Conservation (phyloP, 495 filamentous ascomycete species). For the Massariosphaeria phaeospora region DNA sequence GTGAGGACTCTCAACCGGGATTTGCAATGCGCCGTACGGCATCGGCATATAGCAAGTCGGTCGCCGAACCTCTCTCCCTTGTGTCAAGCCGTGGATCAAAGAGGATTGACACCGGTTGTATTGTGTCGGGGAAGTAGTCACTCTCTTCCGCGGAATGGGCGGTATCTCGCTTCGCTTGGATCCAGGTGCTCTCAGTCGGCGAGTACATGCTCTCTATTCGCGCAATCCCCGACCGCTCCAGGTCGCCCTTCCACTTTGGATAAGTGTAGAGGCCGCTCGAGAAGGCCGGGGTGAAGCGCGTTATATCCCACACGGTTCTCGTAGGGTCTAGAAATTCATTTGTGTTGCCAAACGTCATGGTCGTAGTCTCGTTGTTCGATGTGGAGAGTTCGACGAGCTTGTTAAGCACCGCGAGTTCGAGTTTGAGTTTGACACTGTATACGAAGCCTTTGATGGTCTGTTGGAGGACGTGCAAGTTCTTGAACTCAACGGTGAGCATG, state of each 20-base stretch:
- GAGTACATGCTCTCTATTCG: slow-evolving; percentile 20
- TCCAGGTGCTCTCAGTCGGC: slow-evolving; percentile 11
- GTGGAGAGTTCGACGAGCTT: slow-evolving; percentile 26
- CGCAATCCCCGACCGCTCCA: slow-evolving; percentile 20
- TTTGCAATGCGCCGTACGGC: slow-evolving; percentile 20
- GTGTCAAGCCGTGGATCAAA: slow-evolving; percentile 5
- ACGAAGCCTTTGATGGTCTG: slow-evolving; percentile 22
- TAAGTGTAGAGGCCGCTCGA: slow-evolving; percentile 16
- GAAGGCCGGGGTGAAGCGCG: slow-evolving; percentile 15
- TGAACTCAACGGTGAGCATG: slow-evolving; percentile 24
- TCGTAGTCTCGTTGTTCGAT: not conserved
- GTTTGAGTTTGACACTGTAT: slow-evolving; percentile 32
- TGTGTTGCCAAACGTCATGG: slow-evolving; percentile 16
- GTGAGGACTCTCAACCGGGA: not conserved
- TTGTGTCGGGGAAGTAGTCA: slow-evolving; percentile 9
- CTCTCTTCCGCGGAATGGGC: slow-evolving; percentile 4
- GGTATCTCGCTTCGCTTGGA: not conserved
- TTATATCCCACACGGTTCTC: slow-evolving; percentile 19
- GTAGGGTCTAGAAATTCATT: slow-evolving; percentile 26
- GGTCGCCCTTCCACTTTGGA: slow-evolving; percentile 29
- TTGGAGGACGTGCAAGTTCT: slow-evolving; percentile 17
- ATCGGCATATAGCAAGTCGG: slow-evolving; percentile 26
- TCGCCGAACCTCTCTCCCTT: slow-evolving; percentile 16
- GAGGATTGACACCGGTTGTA: slow-evolving; percentile 7
- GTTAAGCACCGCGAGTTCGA: slow-evolving; percentile 28